Conservation (phyloP, 345 rosid genomes). For the Psidium guajava region DNA sequence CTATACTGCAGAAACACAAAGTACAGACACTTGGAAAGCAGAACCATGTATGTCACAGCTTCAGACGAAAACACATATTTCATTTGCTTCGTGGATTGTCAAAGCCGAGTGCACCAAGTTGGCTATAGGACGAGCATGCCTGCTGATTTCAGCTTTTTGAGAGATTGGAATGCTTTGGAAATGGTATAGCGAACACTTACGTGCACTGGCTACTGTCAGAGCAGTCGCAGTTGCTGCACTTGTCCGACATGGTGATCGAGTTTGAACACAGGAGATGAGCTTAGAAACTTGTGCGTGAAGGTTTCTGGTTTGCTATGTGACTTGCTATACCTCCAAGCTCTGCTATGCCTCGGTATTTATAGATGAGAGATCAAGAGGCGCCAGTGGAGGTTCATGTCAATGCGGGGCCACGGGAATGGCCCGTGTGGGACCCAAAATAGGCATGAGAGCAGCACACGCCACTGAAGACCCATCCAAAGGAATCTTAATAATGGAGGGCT, state of each 20-base stretch:
- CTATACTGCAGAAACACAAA: not conserved
- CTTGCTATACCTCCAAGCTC: slow-evolving; percentile 6
- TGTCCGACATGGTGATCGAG: slow-evolving; percentile 48
- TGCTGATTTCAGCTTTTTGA: not conserved
- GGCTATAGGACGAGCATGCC: not conserved
- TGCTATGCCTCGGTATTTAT: slow-evolving; percentile 25
- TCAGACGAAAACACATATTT: not conserved
- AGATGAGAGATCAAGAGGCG: slow-evolving; percentile 10
- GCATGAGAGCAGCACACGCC: slow-evolving; percentile 44
- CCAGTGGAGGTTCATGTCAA: not conserved
- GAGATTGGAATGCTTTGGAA: not conserved
- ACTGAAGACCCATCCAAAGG: slow-evolving; percentile 10
- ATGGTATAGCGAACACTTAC: slow-evolving; percentile 18
- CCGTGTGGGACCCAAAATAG: not conserved
- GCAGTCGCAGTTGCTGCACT: slow-evolving; percentile 76
- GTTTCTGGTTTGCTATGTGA: not conserved
- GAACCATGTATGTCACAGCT: not conserved
- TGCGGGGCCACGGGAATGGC: not conserved
- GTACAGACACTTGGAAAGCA: not conserved
- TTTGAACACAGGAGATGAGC: not conserved
- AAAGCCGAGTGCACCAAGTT: not conserved
- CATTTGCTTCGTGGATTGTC: not conserved
- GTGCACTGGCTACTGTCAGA: slow-evolving; percentile 66
- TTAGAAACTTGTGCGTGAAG: not conserved
- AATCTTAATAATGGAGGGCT: slow-evolving; percentile 31